phyloP scores from a whole-genome alignment of 2,329 filamentous ascomycete species.

The Colletotrichum australisinense region DNA sequence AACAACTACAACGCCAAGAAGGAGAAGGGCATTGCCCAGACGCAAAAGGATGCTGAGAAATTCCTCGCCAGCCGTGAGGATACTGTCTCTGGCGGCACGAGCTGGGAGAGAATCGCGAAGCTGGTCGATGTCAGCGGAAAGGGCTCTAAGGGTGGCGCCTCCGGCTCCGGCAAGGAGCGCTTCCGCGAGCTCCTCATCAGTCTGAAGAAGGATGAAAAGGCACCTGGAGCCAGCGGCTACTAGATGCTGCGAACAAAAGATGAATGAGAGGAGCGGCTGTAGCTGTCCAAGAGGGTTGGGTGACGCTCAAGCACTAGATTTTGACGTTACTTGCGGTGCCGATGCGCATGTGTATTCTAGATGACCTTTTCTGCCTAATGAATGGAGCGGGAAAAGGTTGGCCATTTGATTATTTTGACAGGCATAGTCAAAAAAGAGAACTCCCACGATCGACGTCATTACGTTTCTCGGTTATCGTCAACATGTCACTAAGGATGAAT shows the following conservation, averaged over 20 bases:
- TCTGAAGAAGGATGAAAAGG: constrained; percentile 93
- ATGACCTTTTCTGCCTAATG: constrained; percentile 14
- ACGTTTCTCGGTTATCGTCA: constrained; percentile 19
- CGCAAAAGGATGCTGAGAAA: constrained; percentile 90
- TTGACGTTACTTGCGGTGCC: background rate
- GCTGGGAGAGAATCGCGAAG: constrained; percentile 98
- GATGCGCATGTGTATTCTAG: constrained; percentile 29
- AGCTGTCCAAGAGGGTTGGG: background rate
- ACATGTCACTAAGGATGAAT: constrained; percentile 4
- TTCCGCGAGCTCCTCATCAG: constrained; percentile 92
- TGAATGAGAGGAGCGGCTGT: background rate
- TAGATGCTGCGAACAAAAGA: constrained; percentile 45
- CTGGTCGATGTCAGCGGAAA: constrained; percentile 97
- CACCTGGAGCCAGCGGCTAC: constrained; percentile 73
- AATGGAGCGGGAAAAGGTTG: constrained; percentile 13
- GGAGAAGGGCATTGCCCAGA: constrained; percentile 91
- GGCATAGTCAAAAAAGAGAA: constrained; percentile 16
- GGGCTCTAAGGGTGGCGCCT: constrained; percentile 85
- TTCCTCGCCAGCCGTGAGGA: constrained; percentile 92
- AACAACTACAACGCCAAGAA: constrained; percentile 99
- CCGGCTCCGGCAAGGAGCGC: constrained; percentile 92
- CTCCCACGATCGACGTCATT: constrained; percentile 7
- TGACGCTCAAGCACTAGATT: background rate
- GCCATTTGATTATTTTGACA: constrained; percentile 19
- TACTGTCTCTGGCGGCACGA: constrained; percentile 92